Conservation (phyloP, 1,284 basidiomycete genomes). For the Apiotrichum gamsii region DNA sequence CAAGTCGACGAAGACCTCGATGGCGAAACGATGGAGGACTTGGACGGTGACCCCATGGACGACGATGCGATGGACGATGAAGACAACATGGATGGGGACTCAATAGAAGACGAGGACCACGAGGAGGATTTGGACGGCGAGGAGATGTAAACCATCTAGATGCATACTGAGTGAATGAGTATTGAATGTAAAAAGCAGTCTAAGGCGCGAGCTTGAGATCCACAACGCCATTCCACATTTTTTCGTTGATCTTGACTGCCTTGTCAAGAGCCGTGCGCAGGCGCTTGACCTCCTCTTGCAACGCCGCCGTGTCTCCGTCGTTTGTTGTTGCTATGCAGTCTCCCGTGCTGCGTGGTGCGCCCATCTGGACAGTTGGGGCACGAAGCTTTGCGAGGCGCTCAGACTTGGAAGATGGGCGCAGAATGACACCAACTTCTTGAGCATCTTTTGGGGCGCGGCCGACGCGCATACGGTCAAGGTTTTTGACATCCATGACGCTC, state of each 20-base stretch:
- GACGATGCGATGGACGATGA: conserved; percentile 29
- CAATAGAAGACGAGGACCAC: conserved; percentile 8
- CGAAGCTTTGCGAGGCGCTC: neutral
- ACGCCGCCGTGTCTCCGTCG: conserved; percentile 51
- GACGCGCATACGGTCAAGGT: conserved; percentile 43
- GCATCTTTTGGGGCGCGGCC: conserved; percentile 28
- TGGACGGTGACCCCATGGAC: conserved; percentile 33
- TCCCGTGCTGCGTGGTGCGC: too few species aligned
- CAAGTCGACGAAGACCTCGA: neutral
- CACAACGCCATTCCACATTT: conserved; percentile 75
- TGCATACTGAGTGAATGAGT: neutral
- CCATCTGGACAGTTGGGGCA: too few species aligned
- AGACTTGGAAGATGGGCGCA: conserved; percentile 9
- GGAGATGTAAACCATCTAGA: conserved; percentile 17
- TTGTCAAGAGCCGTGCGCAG: conserved; percentile 64
- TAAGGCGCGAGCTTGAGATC: conserved; percentile 27
- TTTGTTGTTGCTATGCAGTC: conserved; percentile 9
- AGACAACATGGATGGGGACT: conserved; percentile 46
- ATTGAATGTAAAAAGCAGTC: neutral
- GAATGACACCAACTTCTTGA: conserved; percentile 30
- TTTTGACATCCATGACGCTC: conserved; percentile 43
- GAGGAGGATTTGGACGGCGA: conserved; percentile 5
- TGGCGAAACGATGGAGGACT: conserved; percentile 31
- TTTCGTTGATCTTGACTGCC: conserved; percentile 77
- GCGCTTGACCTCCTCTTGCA: conserved; percentile 63